Evolutionary conservation across 108 stramenopile species (phyloP), one percentile per base, ranked within the genome.

Genomic region (Skeletonema tropicum): DNA sequence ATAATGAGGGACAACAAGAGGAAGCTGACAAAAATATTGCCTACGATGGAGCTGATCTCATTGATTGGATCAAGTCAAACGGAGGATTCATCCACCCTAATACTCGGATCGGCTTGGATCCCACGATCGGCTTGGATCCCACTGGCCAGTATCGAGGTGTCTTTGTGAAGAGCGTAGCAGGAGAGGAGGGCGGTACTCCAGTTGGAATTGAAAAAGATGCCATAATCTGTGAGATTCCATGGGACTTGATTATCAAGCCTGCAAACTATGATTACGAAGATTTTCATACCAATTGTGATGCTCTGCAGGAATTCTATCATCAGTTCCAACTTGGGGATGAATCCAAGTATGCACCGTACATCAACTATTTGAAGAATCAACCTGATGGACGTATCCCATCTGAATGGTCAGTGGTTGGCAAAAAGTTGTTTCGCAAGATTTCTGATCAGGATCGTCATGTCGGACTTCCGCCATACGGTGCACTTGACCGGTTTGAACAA

Each of bases 321-420:
- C 80, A 81, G 64, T 81, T 81, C 46, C 57, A 62, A 33, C 60
- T 80, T 6, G 88, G 87, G 6, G 79, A 87, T n/a, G 35, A 79
- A 68, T 87, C 86, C 38, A 71, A 75, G 30, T 90, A 80, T 61
- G 90, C 83, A 9, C 94, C 91, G 15, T 95, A 90, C 42, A 66
- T 85, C 32, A 78, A 86, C 7, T 95, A 92, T 66, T 75, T 95
- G 13, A 76, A 64, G 61, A 68, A 86, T 49, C 84, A 85, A 74
- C 70, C 67, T 17, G 32, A 41, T 3, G 85, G 86, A 3, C 66
- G 74, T 19, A 57, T 88, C 38, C 85, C 88, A 15, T 75, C 82
- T 14, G 85, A 75, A 36, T 89, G 82, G 77, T 68, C 81, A 57
- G 32, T 70, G 11, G 62, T 55, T 13, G 88, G 83, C 0, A 89